These are phyloP conservation scores for Trichopus zeylanicus DNA, from an alignment of 116 monocot genomes.

Conservation along the genomic window DNA sequence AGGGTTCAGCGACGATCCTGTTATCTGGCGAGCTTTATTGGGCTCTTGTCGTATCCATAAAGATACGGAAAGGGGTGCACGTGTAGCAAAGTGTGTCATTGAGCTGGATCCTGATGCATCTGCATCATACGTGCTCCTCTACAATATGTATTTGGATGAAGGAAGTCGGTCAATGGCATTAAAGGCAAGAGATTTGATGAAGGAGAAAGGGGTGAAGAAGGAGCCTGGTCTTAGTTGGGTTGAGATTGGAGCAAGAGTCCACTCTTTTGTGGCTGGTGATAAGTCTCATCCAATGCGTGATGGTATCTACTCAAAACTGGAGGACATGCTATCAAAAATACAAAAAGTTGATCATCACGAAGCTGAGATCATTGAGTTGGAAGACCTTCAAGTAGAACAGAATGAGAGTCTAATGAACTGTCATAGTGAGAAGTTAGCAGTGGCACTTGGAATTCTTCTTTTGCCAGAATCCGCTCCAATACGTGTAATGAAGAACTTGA, in stretches of 20 bases:
- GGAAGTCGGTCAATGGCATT: slow-evolving; percentile 6
- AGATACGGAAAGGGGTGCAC: neutral
- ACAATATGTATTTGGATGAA: slow-evolving; percentile 11
- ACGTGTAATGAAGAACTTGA: slow-evolving; percentile 59
- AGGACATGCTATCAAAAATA: slow-evolving; percentile 22
- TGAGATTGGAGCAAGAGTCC: slow-evolving; percentile 6
- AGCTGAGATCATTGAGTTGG: slow-evolving; percentile 2
- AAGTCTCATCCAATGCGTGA: slow-evolving; percentile 8
- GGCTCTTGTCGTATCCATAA: slow-evolving; percentile 15
- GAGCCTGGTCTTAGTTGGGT: slow-evolving; percentile 28
- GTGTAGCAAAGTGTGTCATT: slow-evolving; percentile 10
- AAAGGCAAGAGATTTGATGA: slow-evolving; percentile 19
- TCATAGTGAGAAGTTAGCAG: slow-evolving; percentile 58
- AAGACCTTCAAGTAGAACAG: neutral
- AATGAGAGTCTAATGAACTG: slow-evolving; percentile 22
- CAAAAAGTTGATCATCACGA: slow-evolving; percentile 9
- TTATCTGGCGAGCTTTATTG: slow-evolving; percentile 20
- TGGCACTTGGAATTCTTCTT: slow-evolving; percentile 40
- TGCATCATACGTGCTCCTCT: slow-evolving; percentile 17
- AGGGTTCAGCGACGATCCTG: slow-evolving; percentile 10
- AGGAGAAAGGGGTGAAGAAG: slow-evolving; percentile 15
- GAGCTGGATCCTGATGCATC: slow-evolving; percentile 19
- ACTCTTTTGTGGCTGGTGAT: slow-evolving; percentile 15
- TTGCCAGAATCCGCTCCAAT: slow-evolving; percentile 39
- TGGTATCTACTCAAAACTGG: slow-evolving; percentile 13